A percentile compares a stretch with the other conserved stretches of the same genome.
phyloP scores from a whole-genome alignment of 108 stramenopile genomes.

The Aurantiochytrium sp. region DNA sequence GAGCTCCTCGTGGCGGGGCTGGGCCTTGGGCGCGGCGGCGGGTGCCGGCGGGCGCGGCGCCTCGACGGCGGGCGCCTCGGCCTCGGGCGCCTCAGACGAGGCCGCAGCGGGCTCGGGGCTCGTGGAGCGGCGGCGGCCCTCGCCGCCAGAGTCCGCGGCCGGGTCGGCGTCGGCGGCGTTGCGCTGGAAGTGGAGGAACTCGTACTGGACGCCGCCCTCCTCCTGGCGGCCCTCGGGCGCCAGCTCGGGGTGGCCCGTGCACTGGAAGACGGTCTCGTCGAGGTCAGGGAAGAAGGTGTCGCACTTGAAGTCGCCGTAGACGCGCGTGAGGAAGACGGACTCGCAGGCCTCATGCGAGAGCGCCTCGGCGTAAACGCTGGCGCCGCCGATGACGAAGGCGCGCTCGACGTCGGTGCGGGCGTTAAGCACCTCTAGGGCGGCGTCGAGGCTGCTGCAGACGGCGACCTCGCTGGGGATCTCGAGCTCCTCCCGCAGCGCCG shows the following conservation, averaged over 20 bases:
- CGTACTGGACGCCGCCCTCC: slow-evolving; percentile 47
- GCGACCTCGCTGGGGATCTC: slow-evolving; percentile 62
- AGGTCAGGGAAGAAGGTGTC: slow-evolving; percentile 50
- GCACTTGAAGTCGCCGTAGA: slow-evolving; percentile 38
- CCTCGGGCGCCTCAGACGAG: not conserved
- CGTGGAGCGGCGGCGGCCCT: not conserved
- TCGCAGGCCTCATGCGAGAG: slow-evolving; percentile 48
- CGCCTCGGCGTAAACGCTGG: slow-evolving; percentile 75
- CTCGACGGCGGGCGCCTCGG: not conserved
- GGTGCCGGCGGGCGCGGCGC: not conserved
- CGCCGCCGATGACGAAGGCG: slow-evolving; percentile 91
- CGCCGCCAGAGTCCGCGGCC: slow-evolving; percentile 40
- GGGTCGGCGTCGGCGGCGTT: not conserved
- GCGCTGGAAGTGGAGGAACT: slow-evolving; percentile 26
- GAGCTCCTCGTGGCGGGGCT: slow-evolving; percentile 67
- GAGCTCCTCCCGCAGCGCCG: slow-evolving; percentile 13
- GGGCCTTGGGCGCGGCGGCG: not conserved
- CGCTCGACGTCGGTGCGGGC: slow-evolving; percentile 55
- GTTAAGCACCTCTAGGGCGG: slow-evolving; percentile 66
- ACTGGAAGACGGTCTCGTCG: slow-evolving; percentile 17
- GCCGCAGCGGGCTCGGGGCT: not conserved
- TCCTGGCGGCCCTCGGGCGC: not conserved
- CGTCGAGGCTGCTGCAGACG: slow-evolving; percentile 66
- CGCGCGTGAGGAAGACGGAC: slow-evolving; percentile 43
- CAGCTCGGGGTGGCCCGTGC: slow-evolving; percentile 19